Conservation (phyloP, 2,329 filamentous ascomycete species). For the Penicillium sp. region DNA sequence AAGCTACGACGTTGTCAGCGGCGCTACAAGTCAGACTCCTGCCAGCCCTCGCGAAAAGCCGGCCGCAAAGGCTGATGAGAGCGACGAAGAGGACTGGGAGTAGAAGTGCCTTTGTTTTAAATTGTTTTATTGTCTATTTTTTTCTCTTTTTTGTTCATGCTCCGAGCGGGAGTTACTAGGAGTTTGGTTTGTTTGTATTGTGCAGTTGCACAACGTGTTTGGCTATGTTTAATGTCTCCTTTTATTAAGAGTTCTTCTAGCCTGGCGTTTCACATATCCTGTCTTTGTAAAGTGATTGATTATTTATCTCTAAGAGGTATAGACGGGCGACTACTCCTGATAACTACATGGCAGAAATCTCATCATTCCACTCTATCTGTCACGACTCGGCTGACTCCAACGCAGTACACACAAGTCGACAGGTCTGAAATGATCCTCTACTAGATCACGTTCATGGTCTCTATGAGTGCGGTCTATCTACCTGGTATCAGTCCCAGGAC, state of each 20-base stretch:
- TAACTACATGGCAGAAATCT: background rate
- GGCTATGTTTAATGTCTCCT: background rate
- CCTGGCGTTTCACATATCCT: background rate
- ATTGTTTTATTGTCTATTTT: background rate
- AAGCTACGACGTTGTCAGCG: slow-evolving; percentile 91
- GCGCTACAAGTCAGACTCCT: slow-evolving; percentile 72
- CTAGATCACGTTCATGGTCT: too few relatives aligned
- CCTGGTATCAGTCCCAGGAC: slow-evolving; percentile 17
- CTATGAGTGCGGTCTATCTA: background rate
- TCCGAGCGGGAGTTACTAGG: slow-evolving; percentile 10
- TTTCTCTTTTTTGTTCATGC: background rate
- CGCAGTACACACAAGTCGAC: too few relatives aligned
- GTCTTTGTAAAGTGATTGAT: background rate
- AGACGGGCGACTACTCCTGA: background rate
- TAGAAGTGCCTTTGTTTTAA: slow-evolving; percentile 34
- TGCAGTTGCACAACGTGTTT: background rate
- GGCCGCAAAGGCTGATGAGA: slow-evolving; percentile 49
- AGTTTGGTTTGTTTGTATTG: background rate
- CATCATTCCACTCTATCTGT: too few relatives aligned
- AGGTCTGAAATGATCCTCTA: too few relatives aligned
- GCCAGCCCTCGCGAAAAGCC: slow-evolving; percentile 55
- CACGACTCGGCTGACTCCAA: too few relatives aligned
- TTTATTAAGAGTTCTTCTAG: background rate
- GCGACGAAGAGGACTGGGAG: slow-evolving; percentile 75
- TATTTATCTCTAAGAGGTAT: background rate